A percentile compares a stretch with the other conserved stretches of the same genome.
Conservation (phyloP, 352 stramenopile species). For the Pythium grandisporangium region DNA sequence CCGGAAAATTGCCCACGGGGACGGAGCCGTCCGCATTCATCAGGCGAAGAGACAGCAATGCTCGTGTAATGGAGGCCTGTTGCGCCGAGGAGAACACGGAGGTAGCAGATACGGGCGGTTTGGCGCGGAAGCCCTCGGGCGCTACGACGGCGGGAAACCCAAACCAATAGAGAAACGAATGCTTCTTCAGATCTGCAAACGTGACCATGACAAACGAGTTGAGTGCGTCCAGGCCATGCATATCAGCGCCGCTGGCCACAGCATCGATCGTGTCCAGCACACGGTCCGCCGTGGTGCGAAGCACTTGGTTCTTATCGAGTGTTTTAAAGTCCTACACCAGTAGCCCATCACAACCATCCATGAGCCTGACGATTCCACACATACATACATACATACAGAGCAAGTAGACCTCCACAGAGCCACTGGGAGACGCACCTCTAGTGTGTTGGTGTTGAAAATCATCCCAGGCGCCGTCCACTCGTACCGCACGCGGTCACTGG, state of each 20-base stretch:
- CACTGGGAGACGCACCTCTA: slow-evolving; percentile 74
- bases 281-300: slow-evolving; percentile 29
- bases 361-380: too few species aligned
- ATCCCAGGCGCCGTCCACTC: slow-evolving; percentile 67
- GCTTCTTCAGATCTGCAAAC: slow-evolving; percentile 91
- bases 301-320: slow-evolving; percentile 69
- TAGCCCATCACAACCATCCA: too few species aligned
- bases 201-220: slow-evolving; percentile 85
- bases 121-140: slow-evolving; percentile 22
- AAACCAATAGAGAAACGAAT: slow-evolving; percentile 93
- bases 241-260: slow-evolving; percentile 3
- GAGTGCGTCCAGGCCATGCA: slow-evolving; percentile 52
- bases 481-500: slow-evolving; percentile 43
- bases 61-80: slow-evolving; percentile 25
- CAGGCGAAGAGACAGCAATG: slow-evolving; percentile 31
- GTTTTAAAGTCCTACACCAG: slow-evolving; percentile 69
- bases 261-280: slow-evolving; percentile 24
- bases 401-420: too few species aligned
- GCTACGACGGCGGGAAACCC: slow-evolving; percentile 79
- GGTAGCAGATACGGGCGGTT: slow-evolving; percentile 11
- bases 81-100: slow-evolving; percentile 25
- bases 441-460: slow-evolving; percentile 81
- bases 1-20: slow-evolving; percentile 19
- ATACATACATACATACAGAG: too few species aligned
- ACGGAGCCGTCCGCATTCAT: slow-evolving; percentile 4